Evolutionary conservation across 192 early-diverging fungal species (phyloP).

Genomic region (Backusella parvicylindrica): DNA sequence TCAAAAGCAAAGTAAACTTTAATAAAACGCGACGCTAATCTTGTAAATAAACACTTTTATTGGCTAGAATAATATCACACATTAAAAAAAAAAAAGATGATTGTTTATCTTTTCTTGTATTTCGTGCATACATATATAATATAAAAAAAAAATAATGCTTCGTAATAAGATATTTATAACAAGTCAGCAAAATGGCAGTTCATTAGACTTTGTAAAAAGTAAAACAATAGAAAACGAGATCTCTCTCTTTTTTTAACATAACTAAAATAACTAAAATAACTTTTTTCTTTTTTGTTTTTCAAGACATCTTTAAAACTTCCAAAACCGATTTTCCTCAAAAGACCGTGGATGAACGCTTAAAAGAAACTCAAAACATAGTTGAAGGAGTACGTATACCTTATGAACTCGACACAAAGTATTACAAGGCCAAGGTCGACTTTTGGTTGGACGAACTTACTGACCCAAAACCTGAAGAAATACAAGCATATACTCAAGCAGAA

Average conservation of each 20-base stretch:
- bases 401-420: slow-evolving; percentile 65
- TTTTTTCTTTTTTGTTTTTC: not conserved
- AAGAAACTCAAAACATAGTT: slow-evolving; percentile 19
- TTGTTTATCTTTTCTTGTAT: not conserved
- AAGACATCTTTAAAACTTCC: slow-evolving; percentile 10
- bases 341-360: slow-evolving; percentile 4
- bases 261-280: not conserved
- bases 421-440: slow-evolving; percentile 57
- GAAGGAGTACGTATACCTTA: slow-evolving; percentile 47
- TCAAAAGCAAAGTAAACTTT: not conserved
- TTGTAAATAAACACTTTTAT: not conserved
- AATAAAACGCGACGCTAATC: not conserved
- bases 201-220: slow-evolving; percentile 52
- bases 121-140: not conserved
- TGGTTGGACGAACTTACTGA: slow-evolving; percentile 58
- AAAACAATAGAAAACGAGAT: slow-evolving; percentile 17
- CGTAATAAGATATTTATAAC: slow-evolving; percentile 60
- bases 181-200: slow-evolving; percentile 46
- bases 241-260: not conserved
- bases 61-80: not conserved
- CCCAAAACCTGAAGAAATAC: not conserved
- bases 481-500: slow-evolving; percentile 26
- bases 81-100: not conserved
- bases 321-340: slow-evolving; percentile 6
- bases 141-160: not conserved